Conservation (phyloP, 1,139 yeast genomes). For the Yamadazyma dendronema region DNA sequence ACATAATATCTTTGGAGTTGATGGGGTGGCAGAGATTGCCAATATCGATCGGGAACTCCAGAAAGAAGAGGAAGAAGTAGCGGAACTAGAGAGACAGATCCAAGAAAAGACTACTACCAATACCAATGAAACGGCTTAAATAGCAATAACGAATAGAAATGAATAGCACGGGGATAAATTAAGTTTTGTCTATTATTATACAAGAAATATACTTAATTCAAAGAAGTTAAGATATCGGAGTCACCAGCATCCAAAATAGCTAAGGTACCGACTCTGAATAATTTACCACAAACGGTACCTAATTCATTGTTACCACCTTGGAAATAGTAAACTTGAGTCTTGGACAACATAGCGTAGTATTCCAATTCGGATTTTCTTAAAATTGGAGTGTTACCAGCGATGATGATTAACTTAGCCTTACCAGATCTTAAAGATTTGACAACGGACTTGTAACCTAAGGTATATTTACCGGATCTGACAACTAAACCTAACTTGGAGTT, state of each 20-base stretch:
- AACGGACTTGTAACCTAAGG: slow-evolving; percentile 99
- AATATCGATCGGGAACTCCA: slow-evolving; percentile 33
- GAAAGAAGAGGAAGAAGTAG: slow-evolving; percentile 35
- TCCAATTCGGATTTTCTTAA: slow-evolving; percentile 99
- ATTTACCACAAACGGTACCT: slow-evolving; percentile 99
- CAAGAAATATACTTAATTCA: slow-evolving; percentile 11
- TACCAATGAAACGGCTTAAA: too few relatives aligned
- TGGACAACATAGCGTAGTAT: slow-evolving; percentile 99
- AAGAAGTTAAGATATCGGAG: slow-evolving; percentile 87
- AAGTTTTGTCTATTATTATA: slow-evolving; percentile 9
- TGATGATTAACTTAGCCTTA: slow-evolving; percentile 96
- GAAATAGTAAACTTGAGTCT: slow-evolving; percentile 98
- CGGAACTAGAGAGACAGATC: slow-evolving; percentile 28
- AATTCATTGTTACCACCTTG: slow-evolving; percentile 99
- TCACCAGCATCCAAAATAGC: slow-evolving; percentile 99
- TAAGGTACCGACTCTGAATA: slow-evolving; percentile 99
- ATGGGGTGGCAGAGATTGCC: slow-evolving; percentile 10
- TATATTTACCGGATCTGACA: slow-evolving; percentile 99
- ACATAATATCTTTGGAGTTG: slow-evolving; percentile 18
- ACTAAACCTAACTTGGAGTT: slow-evolving; percentile 98
- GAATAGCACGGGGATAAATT: slow-evolving; percentile 1
- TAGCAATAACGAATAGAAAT: slow-evolving; percentile 3
- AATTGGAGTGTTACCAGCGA: slow-evolving; percentile 99
- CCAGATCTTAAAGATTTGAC: slow-evolving; percentile 98
- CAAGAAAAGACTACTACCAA: slow-evolving; percentile 12